Conservation (phyloP, 1,139 yeast species). For the Saccharomycopsis phalli region DNA sequence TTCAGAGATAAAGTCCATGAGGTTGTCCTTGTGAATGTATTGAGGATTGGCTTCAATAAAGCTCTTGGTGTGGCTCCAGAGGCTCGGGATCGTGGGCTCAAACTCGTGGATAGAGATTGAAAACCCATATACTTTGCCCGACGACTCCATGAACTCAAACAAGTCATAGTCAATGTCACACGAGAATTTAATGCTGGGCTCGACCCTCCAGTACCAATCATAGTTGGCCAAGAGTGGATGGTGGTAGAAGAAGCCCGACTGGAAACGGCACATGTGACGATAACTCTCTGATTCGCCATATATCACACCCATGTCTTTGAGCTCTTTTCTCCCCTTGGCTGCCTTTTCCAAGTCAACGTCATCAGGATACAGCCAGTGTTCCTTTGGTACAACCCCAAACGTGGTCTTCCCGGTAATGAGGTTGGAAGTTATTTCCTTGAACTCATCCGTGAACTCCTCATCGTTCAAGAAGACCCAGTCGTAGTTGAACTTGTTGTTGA, state of each 20-base stretch:
- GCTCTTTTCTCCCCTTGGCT: conserved; percentile 39
- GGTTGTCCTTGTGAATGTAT: conserved; percentile 37
- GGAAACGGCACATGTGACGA: conserved; percentile 71
- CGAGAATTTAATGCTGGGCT: conserved; percentile 52
- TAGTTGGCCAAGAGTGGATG: conserved; percentile 47
- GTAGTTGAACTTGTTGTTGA: conserved; percentile 55
- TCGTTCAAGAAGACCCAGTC: conserved; percentile 78
- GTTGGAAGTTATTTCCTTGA: conserved; percentile 29
- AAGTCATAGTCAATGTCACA: conserved; percentile 64
- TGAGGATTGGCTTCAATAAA: conserved; percentile 44
- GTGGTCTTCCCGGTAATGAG: conserved; percentile 37
- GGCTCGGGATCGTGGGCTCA: conserved; percentile 45
- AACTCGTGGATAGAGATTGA: conserved; percentile 58
- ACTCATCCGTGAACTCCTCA: conserved; percentile 38
- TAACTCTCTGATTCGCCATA: conserved; percentile 56
- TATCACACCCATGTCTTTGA: conserved; percentile 41
- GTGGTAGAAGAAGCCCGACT: conserved; percentile 64
- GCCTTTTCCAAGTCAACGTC: conserved; percentile 54
- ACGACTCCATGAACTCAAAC: conserved; percentile 55
- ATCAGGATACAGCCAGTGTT: conserved; percentile 47
- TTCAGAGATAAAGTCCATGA: conserved; percentile 60
- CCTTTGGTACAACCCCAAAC: conserved; percentile 39
- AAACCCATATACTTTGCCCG: conserved; percentile 53
- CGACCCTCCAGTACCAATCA: conserved; percentile 74
- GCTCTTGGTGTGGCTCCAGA: conserved; percentile 51